These are phyloP conservation scores for Dothistroma pini DNA, from an alignment of 2,329 filamentous ascomycete species.

Conservation along the genomic window DNA sequence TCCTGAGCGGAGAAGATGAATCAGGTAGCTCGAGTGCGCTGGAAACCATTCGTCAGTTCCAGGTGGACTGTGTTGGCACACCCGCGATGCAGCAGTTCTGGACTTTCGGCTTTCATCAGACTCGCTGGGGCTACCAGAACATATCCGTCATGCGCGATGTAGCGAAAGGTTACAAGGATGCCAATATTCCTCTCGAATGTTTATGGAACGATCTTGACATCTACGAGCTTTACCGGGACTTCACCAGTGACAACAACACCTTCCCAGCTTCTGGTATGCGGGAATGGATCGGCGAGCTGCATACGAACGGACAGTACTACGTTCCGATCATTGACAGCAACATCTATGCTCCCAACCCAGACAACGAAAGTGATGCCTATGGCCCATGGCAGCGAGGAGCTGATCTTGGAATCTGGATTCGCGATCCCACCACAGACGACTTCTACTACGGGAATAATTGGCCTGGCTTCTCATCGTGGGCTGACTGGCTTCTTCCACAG, in stretches of 20 bases:
- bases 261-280: slow-evolving; percentile 47
- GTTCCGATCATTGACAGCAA: slow-evolving; percentile 55
- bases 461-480: slow-evolving; percentile 23
- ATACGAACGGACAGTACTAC: slow-evolving; percentile 51
- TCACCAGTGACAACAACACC: slow-evolving; percentile 49
- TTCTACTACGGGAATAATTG: slow-evolving; percentile 29
- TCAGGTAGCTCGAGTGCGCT: slow-evolving; percentile 34
- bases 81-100: slow-evolving; percentile 79
- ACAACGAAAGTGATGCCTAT: slow-evolving; percentile 56
- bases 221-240: slow-evolving; percentile 50
- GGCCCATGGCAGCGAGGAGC: slow-evolving; percentile 50
- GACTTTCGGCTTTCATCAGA: slow-evolving; percentile 78
- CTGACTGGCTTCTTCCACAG: slow-evolving; percentile 23
- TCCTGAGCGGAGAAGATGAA: slow-evolving; percentile 57
- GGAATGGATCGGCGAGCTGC: slow-evolving; percentile 49
- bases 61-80: slow-evolving; percentile 58
- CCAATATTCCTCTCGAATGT: slow-evolving; percentile 43
- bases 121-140: slow-evolving; percentile 60
- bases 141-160: slow-evolving; percentile 62
- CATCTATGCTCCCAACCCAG: slow-evolving; percentile 66
- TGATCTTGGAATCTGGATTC: slow-evolving; percentile 48
- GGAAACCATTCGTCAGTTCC: slow-evolving; percentile 13
- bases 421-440: slow-evolving; percentile 52
- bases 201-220: slow-evolving; percentile 39
- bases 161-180: slow-evolving; percentile 49